A percentile compares a stretch with the other conserved stretches of the same genome.
phyloP scores from a whole-genome alignment of 768 basidiomycete genomes.

The Nidularia pulvinata region DNA sequence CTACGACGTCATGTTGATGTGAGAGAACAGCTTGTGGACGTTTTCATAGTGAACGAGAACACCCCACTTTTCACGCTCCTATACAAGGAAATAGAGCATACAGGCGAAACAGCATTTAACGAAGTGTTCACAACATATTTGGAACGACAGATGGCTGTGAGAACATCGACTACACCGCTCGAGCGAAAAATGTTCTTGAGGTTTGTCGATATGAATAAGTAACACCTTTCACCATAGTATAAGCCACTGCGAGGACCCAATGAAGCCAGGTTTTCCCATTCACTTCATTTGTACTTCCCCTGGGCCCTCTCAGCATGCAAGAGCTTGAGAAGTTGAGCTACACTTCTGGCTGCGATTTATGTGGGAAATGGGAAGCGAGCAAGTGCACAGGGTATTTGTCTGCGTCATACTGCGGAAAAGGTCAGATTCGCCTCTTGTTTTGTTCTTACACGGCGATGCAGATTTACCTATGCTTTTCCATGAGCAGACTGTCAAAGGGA shows the following conservation, averaged over 20 bases:
- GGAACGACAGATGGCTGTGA: background rate
- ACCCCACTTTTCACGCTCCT: slow-evolving; percentile 20
- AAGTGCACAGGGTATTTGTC: slow-evolving; percentile 31
- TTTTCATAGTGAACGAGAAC: slow-evolving; percentile 12
- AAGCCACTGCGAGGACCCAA: slow-evolving; percentile 10
- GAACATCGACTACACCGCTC: slow-evolving; percentile 15
- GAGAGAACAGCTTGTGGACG: slow-evolving; percentile 16
- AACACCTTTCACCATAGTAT: slow-evolving; percentile 21
- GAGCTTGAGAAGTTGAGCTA: slow-evolving; percentile 32
- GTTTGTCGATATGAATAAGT: slow-evolving; percentile 26
- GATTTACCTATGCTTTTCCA: background rate
- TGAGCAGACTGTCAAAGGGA: slow-evolving; percentile 32
- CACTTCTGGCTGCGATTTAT: slow-evolving; percentile 29
- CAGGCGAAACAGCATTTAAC: slow-evolving; percentile 10
- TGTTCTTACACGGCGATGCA: too few relatives aligned
- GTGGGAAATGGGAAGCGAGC: slow-evolving; percentile 28
- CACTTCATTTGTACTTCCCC: slow-evolving; percentile 26
- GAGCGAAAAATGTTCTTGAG: slow-evolving; percentile 29
- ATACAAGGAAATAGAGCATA: slow-evolving; percentile 18
- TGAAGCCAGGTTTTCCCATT: slow-evolving; percentile 26
- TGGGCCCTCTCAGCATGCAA: slow-evolving; percentile 29
- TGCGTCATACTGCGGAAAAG: slow-evolving; percentile 31
- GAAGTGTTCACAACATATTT: slow-evolving; percentile 9
- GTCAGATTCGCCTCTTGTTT: slow-evolving; percentile 10
- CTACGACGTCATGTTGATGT: background rate